Evolutionary conservation across 1,284 basidiomycete genomes (phyloP), one percentile per base, ranked within the genome.

Genomic region (Apiotrichum akiyoshidainum): DNA sequence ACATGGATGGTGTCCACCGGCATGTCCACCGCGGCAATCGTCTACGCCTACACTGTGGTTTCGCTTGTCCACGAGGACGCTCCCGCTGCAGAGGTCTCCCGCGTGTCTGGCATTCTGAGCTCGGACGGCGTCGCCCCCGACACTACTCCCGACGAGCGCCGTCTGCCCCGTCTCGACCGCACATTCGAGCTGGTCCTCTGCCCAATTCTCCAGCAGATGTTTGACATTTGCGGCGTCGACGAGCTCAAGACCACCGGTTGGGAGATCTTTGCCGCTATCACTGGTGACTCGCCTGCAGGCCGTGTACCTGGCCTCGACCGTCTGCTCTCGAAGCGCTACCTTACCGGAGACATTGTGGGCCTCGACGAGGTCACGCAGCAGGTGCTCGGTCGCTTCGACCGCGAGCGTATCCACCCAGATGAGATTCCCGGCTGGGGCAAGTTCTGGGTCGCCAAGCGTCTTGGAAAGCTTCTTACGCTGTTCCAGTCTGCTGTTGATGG

Each of bases 1-100:
- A 56, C 63, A 14, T 75, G 71, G 70, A 58, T 75, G 42, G 49
- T 67, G 21, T 69, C 67, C 1, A 66, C 65, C 22, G 70, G 70
- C 5, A 52, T 58, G 4, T 52, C 54, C 0, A 61, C 73, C 0
- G 65, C 71, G 0, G 59, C 68, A 1, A 41, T 77, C 31, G 56
- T 75, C 16, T 79, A 75, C 60, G 75, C 75, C 5, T 72, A 72
- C 52, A 66, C 71, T 5, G 71, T 73, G 13, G 68, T 69, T 37
- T 70, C 70, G 0, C 49, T 73, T 17, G 54, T 55, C 34, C 71
- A 72, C 58, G 62, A 70, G 35, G 73, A 75, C 16, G 66, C 65
- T 31, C 66, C 73, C 0, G 68, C 70, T 2, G 67, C 68, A 35
- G 70, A 72, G 39, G 52, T 67, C 41, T 59, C 59, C 5, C 58